Base-by-base conservation (phyloP, 192 early-diverging fungal genomes). In the Allomyces arbusculus region DNA sequence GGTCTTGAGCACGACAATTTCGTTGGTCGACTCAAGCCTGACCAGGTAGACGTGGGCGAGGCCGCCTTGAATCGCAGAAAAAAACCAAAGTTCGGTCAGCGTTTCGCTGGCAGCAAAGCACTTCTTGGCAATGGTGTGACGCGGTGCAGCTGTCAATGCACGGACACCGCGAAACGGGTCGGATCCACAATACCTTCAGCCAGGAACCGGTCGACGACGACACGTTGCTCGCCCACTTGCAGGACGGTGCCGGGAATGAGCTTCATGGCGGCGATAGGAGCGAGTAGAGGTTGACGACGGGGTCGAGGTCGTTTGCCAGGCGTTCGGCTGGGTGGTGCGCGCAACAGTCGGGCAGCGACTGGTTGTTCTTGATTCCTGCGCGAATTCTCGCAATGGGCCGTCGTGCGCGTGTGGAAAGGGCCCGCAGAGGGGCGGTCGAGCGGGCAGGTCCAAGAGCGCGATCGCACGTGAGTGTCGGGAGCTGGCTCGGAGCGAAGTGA, bases 21-120 rank as follows among this genome's bases (percentile, higher is more conserved):
- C 69, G 16, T 78, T 77, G 10, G 73, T 74, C 58, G 76, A 77
- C 45, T 77, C 70, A 8, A 84, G 72, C 7, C 74, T 73, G 1
- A 89, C 91, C 58, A 89, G 69, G 69, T 97, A 97, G 23, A 97
- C 86, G 75, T 95, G 88, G 12, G 94, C 91, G 69, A 91, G 90
- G 8, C 90, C 92, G 61, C 94, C 90, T 87, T 63, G 1, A 50
- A 65, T 19, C 16, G 14, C n/a, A 62, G 23, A 50, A 12, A 24
- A 33, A 2, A 67, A 43, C 33, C 63, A 25, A 67, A 22, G 1
- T 64, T 62, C 19, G 64, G 12, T 24, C 22, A 22, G 16, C 23
- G 19, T 14, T 22, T 40, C 33, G 33, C 33, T 40, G 26, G 20
- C 64, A 73, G 62, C 40, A 19, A 16, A 40, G 61, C 19, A 28